Percentiles rank a stretch among this genome's conserved stretches.
Conservation (phyloP, 768 basidiomycete genomes). For the Mycena filopes region DNA sequence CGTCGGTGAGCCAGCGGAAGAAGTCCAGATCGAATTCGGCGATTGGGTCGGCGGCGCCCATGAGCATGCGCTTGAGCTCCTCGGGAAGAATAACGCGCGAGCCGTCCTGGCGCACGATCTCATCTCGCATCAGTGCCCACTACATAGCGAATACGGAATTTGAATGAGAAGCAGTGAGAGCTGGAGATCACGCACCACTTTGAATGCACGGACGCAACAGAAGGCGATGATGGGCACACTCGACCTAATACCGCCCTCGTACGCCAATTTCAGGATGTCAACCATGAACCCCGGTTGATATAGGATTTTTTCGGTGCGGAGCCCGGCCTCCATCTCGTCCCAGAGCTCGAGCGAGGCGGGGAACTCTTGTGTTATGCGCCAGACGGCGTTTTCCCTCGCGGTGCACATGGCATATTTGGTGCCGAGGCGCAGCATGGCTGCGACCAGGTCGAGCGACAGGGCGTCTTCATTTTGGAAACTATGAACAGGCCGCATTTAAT, state of each 20-base stretch:
- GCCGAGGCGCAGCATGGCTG: slow-evolving; percentile 17
- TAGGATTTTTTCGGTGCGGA: neutral
- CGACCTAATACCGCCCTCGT: slow-evolving; percentile 3
- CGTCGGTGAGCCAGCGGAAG: neutral
- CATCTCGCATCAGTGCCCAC: neutral
- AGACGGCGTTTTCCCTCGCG: slow-evolving; percentile 8
- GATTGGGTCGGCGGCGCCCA: neutral
- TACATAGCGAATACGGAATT: slow-evolving; percentile 1
- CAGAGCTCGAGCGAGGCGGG: neutral
- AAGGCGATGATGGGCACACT: slow-evolving; percentile 5
- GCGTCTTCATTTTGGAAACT: neutral
- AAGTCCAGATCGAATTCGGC: neutral
- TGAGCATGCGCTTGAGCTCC: neutral
- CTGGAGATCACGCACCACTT: neutral
- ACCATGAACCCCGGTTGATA: neutral
- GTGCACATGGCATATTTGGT: slow-evolving; percentile 17
- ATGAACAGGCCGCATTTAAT: no score
- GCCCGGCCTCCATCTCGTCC: no score
- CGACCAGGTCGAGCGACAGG: slow-evolving; percentile 8
- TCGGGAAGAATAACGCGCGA: neutral
- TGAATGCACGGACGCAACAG: neutral
- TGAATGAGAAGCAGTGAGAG: slow-evolving; percentile 5
- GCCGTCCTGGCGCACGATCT: neutral
- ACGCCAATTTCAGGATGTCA: slow-evolving; percentile 6
- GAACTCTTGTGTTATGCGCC: slow-evolving; percentile 4